Evolutionary conservation across 176 grass and related monocot species (phyloP).

Genomic region (Ensete glaucum): DNA sequence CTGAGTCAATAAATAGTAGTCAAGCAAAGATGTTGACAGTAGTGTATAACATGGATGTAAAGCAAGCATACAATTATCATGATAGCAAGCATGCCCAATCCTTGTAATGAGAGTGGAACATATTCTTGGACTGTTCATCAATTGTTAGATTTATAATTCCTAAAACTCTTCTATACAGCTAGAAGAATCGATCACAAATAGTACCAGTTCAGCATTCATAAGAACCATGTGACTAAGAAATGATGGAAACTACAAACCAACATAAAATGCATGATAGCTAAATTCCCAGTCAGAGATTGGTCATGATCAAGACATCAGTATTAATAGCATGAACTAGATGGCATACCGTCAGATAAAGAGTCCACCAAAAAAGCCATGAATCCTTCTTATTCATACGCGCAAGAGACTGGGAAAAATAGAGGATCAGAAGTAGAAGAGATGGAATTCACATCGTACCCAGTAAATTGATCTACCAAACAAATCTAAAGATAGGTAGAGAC

Average conservation of each 20-base stretch:
- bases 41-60: not conserved
- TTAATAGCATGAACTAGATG: not conserved
- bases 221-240: too few species aligned
- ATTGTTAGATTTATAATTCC: too few species aligned
- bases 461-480: not conserved
- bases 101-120: not conserved
- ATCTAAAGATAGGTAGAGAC: not conserved
- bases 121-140: too few species aligned
- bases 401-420: slow-evolving; percentile 48
- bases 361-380: slow-evolving; percentile 98
- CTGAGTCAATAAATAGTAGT: not conserved
- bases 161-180: too few species aligned
- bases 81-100: not conserved
- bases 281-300: too few species aligned
- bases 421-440: not conserved
- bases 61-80: not conserved
- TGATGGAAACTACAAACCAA: too few species aligned
- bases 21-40: not conserved
- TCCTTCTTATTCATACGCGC: slow-evolving; percentile 98
- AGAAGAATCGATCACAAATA: too few species aligned
- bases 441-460: not conserved
- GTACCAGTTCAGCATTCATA: too few species aligned
- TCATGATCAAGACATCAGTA: too few species aligned
- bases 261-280: not conserved
- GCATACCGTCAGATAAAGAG: slow-evolving; percentile 88